Base-by-base conservation (phyloP, 2,329 filamentous ascomycete genomes). In the Shiraia bambusicola region DNA sequence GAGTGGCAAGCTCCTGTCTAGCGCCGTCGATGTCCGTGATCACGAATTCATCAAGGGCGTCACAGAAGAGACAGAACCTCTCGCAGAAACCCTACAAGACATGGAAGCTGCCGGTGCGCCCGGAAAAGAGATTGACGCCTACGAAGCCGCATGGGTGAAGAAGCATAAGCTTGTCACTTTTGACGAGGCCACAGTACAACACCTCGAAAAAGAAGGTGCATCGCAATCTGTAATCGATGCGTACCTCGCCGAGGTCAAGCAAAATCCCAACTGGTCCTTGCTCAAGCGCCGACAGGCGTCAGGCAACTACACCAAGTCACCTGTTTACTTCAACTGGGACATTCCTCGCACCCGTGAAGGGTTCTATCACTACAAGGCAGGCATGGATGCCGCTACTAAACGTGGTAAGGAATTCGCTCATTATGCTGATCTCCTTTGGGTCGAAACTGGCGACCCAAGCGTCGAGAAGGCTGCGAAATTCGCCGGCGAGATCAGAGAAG, bases 31-130 rank as follows among this genome's bases (percentile, higher is more conserved):
- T 63, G 86, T 90, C 5, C 86, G 93, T 44, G 93, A 98, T 64
- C 93, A 98, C 69, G 92, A 97, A 69, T 97, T 92, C 72, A 95
- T 98, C 61, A 84, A 95, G 16, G 92, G 92, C 40, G 82, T 95
- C 3, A 80, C 87, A 1, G 86, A 93, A 55, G 76, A 84, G n/a
- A 76, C 83, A 7, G 85, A 89, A 54, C 87, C 91, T 2, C 76
- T 97, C 3, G 87, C 92, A 14, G 93, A 97, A 67, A 88, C 86
- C 0, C 76, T 98, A 25, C 92, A 96, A 64, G 80, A 79, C 16
- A 95, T 97, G 89, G 93, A 98, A 65, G 75, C 84, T 39, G 73
- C 79, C 25, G 93, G 93, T 26, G 88, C 88, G 0, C 73, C 81
- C 0, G 87, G 88, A 1, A 69, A 81, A 2, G 90, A 96, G 61